Evolutionary conservation across 164 flowering plant genomes (phyloP).

Genomic region (Saururus chinensis): DNA sequence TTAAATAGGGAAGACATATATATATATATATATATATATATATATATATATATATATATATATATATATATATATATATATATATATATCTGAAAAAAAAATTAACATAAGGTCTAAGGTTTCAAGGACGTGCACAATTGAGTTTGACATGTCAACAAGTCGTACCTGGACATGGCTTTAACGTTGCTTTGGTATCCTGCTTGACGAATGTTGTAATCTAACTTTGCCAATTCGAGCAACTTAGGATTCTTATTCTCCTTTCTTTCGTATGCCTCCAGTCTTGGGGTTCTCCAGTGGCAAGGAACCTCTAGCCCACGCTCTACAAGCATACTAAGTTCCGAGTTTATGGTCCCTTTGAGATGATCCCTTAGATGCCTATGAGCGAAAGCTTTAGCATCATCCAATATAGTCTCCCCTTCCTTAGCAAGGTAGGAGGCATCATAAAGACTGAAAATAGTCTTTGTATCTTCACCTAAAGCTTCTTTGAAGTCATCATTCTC

Average conservation of each 20-base stretch:
- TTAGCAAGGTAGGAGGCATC: conserved; percentile 31
- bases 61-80: too few relatives aligned
- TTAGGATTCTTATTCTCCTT: conserved; percentile 2
- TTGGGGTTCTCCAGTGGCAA: conserved; percentile 24
- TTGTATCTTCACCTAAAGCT: too few relatives aligned
- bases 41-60: too few relatives aligned
- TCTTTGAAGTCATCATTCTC: conserved; percentile 15
- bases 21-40: too few relatives aligned
- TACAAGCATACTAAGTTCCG: conserved; percentile 6
- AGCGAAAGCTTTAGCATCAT: conserved; percentile 19
- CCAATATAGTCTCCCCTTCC: conserved; percentile 22
- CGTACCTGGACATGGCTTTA: conserved; percentile 19
- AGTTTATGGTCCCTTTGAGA: conserved; percentile 5
- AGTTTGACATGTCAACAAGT: too few relatives aligned
- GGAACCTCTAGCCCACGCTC: conserved; percentile 26
- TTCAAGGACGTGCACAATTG: too few relatives aligned
- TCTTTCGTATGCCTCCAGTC: conserved; percentile 20
- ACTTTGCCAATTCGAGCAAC: conserved; percentile 27
- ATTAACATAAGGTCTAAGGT: too few relatives aligned
- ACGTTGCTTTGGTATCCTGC: conserved; percentile 25
- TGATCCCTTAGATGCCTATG: conserved; percentile 6
- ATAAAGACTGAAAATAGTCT: too few relatives aligned
- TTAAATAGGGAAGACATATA: too few relatives aligned
- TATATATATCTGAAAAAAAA: too few relatives aligned
- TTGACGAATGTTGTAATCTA: conserved; percentile 38